Percentiles rank a stretch among this genome's conserved stretches.
These are phyloP conservation scores for Ceratocystiopsis brevicomis DNA, from an alignment of 2,329 filamentous ascomycete species.

Conservation along the genomic window DNA sequence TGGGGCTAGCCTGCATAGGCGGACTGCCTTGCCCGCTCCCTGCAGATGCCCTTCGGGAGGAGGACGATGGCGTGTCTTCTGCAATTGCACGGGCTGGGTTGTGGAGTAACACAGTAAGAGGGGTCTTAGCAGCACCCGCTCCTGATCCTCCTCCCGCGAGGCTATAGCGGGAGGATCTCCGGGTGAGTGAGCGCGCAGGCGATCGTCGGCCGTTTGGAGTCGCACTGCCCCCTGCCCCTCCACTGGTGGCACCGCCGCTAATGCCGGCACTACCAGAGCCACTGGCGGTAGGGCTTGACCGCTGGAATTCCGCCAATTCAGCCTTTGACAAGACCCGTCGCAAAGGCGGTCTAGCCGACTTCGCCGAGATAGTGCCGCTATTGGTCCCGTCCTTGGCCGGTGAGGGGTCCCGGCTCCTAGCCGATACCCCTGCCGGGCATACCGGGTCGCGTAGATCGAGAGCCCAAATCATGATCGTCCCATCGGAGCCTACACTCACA, in stretches of 20 bases:
- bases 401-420: slow-evolving; percentile 20
- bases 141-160: slow-evolving; percentile 13
- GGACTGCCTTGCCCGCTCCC: slow-evolving; percentile 26
- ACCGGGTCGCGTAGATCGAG: slow-evolving; percentile 30
- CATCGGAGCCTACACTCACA: slow-evolving; percentile 61
- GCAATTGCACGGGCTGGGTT: slow-evolving; percentile 23
- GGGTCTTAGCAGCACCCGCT: slow-evolving; percentile 17
- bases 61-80: slow-evolving; percentile 22
- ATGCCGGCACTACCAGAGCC: slow-evolving; percentile 7
- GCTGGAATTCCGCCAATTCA: slow-evolving; percentile 65
- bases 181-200: slow-evolving; percentile 33
- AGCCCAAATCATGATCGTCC: slow-evolving; percentile 66
- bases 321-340: slow-evolving; percentile 72
- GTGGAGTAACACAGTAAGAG: slow-evolving; percentile 19
- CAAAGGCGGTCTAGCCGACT: slow-evolving; percentile 50
- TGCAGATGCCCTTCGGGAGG: slow-evolving; percentile 26
- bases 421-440: slow-evolving; percentile 10
- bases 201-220: slow-evolving; percentile 26
- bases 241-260: not conserved
- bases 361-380: slow-evolving; percentile 11
- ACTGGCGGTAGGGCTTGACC: slow-evolving; percentile 14
- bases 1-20: slow-evolving; percentile 28
- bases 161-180: slow-evolving; percentile 34
- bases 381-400: slow-evolving; percentile 26
- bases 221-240: not conserved